These are phyloP conservation scores for Sphaerulina vaccinii DNA, from an alignment of 2,329 filamentous ascomycete genomes.

Conservation along the genomic window DNA sequence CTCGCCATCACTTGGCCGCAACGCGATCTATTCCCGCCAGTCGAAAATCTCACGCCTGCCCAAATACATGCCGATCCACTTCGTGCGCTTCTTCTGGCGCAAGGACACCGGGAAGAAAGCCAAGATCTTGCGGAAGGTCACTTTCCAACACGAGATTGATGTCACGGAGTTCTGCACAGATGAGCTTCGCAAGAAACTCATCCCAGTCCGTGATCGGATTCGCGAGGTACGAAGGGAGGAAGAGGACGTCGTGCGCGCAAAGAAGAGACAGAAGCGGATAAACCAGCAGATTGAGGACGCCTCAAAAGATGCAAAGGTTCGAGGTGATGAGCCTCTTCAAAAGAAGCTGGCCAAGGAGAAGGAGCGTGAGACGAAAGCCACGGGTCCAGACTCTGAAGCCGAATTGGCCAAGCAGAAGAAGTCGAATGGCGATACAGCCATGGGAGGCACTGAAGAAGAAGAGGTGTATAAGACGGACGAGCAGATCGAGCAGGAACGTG, in stretches of 20 bases:
- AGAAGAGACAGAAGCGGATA: conserved; percentile 82
- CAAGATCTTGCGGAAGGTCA: conserved; percentile 99
- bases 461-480: conserved; percentile 93
- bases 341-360: conserved; percentile 81
- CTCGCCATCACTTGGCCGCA: conserved; percentile 72
- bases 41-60: conserved; percentile 88
- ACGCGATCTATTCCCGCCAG: conserved; percentile 83
- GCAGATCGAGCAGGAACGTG: conserved; percentile 83
- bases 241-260: conserved; percentile 84
- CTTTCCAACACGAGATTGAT: conserved; percentile 90
- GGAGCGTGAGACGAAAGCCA: conserved; percentile 42
- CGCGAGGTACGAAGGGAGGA: conserved; percentile 94
- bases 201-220: conserved; percentile 95
- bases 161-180: conserved; percentile 94
- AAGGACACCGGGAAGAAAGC: conserved; percentile 94
- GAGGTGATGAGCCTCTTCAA: conserved; percentile 66
- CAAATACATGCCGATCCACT: conserved; percentile 94
- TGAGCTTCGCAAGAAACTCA: conserved; percentile 73
- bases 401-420: conserved; percentile 51
- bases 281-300: conserved; percentile 56
- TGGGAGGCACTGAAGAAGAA: conserved; percentile 67
- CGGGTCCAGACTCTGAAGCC: conserved; percentile 39
- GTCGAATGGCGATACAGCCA: conserved; percentile 61
- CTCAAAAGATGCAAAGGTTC: conserved; percentile 34
- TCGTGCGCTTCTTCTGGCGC: conserved; percentile 98